Base-by-base conservation (phyloP, 169 alveolate genomes). In the Cardiosporidium cionae region DNA sequence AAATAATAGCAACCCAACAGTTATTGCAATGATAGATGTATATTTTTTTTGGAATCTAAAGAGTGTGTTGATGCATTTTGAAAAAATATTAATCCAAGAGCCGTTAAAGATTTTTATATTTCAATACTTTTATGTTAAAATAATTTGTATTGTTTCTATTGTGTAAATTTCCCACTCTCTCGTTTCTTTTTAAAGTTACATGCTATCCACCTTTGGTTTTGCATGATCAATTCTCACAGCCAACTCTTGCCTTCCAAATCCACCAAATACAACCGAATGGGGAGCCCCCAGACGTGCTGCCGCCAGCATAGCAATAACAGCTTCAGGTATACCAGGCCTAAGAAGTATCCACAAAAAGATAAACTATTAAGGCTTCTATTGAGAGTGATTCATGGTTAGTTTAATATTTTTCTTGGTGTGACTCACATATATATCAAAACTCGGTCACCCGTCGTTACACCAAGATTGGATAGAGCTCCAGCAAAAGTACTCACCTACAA, bases 401-500 rank as follows among this genome's bases (percentile, higher is more conserved):
- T n/a, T n/a, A n/a, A n/a, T n/a, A n/a, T n/a, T n/a, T n/a, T n/a
- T n/a, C n/a, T n/a, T n/a, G n/a, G n/a, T n/a, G n/a, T n/a, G n/a
- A n/a, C n/a, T n/a, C n/a, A n/a, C 96, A 94, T 91, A 85, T 95
- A 94, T 34, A 95, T 92, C 3, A 94, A 87, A 0, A 95, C 97
- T 63, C 90, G 80, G 79, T 95, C 99, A 33, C 98, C 98, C 78
- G 88, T 91, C 32, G 79, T 69, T 32, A 94, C 93, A 3, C 98
- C 98, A 67, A 81, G 74, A n/a, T 84, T 64, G 74, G 82, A 79
- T 64, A 95, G 86, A 68, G 92, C 94, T 63, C 87, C 90, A 7
- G 99, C 95, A 69, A 92, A 81, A 75, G 86, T 83, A 67, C 94
- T 85, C 0, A 87, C n/a, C n/a, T n/a, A n/a, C n/a, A n/a, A n/a